Conservation (phyloP, 2,329 filamentous ascomycete genomes). For the Colletotrichum tamarilloi region DNA sequence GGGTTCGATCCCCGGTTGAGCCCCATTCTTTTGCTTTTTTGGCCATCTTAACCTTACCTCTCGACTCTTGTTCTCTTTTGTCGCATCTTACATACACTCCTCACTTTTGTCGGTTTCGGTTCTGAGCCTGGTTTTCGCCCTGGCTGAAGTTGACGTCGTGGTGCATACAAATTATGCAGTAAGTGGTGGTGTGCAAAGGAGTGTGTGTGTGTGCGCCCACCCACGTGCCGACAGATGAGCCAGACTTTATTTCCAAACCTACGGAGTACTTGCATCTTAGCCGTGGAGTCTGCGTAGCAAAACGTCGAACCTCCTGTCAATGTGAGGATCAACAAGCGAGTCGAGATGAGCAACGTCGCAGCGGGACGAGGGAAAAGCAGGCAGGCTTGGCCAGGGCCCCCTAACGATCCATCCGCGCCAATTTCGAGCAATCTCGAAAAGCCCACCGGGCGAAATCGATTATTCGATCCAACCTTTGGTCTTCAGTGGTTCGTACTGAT, state of each 20-base stretch:
- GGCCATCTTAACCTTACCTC: no score
- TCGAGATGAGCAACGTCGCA: constrained; percentile 31
- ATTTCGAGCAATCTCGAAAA: constrained; percentile 32
- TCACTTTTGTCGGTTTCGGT: neutral
- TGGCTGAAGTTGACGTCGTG: neutral
- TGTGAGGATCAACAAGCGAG: constrained; percentile 33
- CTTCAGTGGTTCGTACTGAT: neutral
- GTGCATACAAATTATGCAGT: neutral
- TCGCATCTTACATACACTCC: neutral
- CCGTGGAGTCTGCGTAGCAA: neutral
- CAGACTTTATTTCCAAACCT: neutral
- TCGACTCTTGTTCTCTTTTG: neutral
- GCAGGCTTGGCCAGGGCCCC: neutral
- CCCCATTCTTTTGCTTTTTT: constrained; percentile 38
- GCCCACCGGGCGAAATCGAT: neutral
- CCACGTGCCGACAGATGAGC: neutral
- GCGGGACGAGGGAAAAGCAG: constrained; percentile 6
- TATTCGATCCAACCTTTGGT: constrained; percentile 10
- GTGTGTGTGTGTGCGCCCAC: no score
- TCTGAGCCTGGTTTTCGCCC: neutral
- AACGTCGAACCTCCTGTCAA: neutral
- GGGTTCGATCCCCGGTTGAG: constrained; percentile 47
- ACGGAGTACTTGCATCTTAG: neutral
- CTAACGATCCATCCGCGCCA: constrained; percentile 6
- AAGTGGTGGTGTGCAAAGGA: neutral